Percentiles rank a stretch among this genome's conserved stretches.
phyloP scores from a whole-genome alignment of 306 rosid species.

The Vigna angularis region DNA sequence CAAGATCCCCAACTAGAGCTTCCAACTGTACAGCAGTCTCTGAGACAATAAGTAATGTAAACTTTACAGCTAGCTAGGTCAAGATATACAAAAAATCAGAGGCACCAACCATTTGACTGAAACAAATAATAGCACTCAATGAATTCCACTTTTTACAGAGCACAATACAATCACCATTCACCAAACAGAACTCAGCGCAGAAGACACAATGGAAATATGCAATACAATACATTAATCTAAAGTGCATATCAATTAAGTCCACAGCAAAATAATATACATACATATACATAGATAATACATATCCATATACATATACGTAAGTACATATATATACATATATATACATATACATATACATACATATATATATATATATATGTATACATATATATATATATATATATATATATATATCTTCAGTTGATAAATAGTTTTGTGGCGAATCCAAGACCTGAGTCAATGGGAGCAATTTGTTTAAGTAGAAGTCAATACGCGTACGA shows the following conservation, averaged over 20 bases:
- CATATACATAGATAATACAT: too few species aligned
- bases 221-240: neutral
- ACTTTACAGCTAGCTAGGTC: conserved; percentile 44
- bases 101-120: conserved; percentile 12
- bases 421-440: neutral
- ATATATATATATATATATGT: too few species aligned
- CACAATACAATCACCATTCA: conserved; percentile 9
- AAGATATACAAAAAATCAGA: conserved; percentile 9
- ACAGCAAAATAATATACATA: neutral
- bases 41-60: conserved; percentile 59
- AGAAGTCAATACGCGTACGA: neutral
- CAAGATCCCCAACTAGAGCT: conserved; percentile 85
- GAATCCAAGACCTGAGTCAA: neutral
- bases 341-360: too few species aligned
- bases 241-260: neutral
- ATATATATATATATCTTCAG: neutral
- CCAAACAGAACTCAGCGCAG: conserved; percentile 2
- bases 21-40: conserved; percentile 80
- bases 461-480: neutral
- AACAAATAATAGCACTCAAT: conserved; percentile 7
- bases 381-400: too few species aligned
- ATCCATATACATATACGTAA: too few species aligned
- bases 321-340: too few species aligned
- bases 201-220: neutral
- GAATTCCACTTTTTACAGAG: neutral